Evolutionary conservation across 2,329 filamentous ascomycete species (phyloP), one percentile per base, ranked within the genome.

Genomic region (Ophiostoma sp.): DNA sequence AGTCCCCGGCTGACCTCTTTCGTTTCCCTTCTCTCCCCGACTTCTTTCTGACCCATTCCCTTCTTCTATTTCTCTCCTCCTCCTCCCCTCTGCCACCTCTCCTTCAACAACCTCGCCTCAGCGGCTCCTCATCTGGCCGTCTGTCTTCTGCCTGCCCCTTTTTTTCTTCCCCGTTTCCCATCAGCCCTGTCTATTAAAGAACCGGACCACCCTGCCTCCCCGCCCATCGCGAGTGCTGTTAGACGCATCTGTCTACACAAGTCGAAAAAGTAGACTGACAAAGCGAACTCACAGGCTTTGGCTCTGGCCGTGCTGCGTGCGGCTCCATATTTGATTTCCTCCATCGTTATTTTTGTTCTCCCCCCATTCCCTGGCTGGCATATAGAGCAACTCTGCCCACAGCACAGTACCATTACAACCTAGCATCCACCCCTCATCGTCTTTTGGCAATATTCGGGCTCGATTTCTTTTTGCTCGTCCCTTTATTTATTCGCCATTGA

Each of bases 291-390:
- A 16, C 49, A 18, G n/a, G 11, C 9, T 18, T 7, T 27, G 14
- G 16, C 5, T 45, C 6, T 55, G 18, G n/a, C 49, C n/a, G n/a
- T 11, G 27, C n/a, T 3, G 12, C 6, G 3, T 55, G 49, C 49
- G 49, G 49, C 55, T 60, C 55, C 55, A 40, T 60, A 38, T 55
- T 60, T 60, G 55, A 58, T 58, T 58, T 52, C 8, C 18, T 52
- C 8, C n/a, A 52, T 52, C 16, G 49, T 52, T 52, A 58, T 58
- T 58, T 58, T 36, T 52, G 49, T 27, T 52, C 47, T 18, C 47
- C 18, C 47, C 14, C 45, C 45, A 14, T 5, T 47, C 9, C 45
- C 45, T 5, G 27, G 27, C 27, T 27, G 27, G 27, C 27, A 27
- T 27, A 27, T 27, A 27, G 27, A 27, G 49, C 49, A 12, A 52